A percentile compares a stretch with the other conserved stretches of the same genome.
Evolutionary conservation across 768 basidiomycete genomes (phyloP).

Genomic region (Dacryopinax spathularia): DNA sequence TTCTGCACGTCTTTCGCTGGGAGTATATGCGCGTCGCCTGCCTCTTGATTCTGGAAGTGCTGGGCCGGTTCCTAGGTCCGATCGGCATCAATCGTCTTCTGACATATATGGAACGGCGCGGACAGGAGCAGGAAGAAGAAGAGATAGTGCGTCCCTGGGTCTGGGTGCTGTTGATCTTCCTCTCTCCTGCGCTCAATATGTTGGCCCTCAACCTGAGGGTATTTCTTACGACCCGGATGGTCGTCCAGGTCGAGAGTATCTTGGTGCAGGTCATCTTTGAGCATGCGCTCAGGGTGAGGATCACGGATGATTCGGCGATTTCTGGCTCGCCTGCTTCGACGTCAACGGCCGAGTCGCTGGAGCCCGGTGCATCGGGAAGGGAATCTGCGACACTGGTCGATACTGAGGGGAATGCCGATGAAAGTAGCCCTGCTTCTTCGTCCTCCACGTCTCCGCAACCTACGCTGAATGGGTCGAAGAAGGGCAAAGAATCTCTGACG

Average conservation of each 20-base stretch:
- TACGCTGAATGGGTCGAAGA: no score
- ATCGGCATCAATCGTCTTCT: slow-evolving; percentile 31
- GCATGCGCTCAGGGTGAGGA: slow-evolving; percentile 59
- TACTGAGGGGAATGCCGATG: no score
- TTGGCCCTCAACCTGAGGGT: not conserved
- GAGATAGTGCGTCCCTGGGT: slow-evolving; percentile 21
- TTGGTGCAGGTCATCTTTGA: slow-evolving; percentile 63
- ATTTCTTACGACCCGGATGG: slow-evolving; percentile 26
- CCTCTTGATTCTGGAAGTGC: slow-evolving; percentile 13
- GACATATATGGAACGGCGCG: slow-evolving; percentile 22
- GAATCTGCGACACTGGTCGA: no score
- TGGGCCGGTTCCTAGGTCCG: slow-evolving; percentile 25
- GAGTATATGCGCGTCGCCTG: slow-evolving; percentile 12
- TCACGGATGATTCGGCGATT: slow-evolving; percentile 35
- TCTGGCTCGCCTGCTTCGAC: slow-evolving; percentile 23
- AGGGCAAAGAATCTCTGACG: no score
- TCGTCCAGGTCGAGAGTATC: slow-evolving; percentile 39
- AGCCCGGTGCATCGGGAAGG: not conserved
- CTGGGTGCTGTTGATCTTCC: slow-evolving; percentile 17
- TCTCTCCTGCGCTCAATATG: not conserved
- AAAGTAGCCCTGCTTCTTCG: no score
- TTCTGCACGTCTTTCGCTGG: slow-evolving; percentile 18
- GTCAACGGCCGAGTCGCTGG: not conserved
- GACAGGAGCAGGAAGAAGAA: no score
- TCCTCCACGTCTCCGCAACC: no score